Base-by-base conservation (phyloP, 257 asterid species). In the Ballota nigra region DNA sequence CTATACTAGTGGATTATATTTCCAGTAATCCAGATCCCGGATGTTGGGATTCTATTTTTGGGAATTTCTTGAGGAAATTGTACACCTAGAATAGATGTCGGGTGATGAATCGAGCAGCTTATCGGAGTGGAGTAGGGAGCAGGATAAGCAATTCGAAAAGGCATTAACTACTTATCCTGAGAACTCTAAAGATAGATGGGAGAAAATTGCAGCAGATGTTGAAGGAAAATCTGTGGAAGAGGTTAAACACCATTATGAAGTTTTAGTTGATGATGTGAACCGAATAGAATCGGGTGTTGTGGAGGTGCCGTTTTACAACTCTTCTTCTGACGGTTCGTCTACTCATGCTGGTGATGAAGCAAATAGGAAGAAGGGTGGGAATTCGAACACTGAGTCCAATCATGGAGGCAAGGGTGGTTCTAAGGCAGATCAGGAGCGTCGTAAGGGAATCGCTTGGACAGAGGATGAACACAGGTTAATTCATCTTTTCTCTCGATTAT, bases 381-480 rank as follows among this genome's bases (percentile, higher is more conserved):
- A 52, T 80, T 73, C 70, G 6, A 87, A 82, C 28, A 51, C 76
- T 19, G 97, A 88, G 60, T 75, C 88, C 22, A 76, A 76, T 81
- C 80, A 73, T 18, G 96, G 89, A 68, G 86, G 88, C 41, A 91
- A 89, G 80, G 55, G 82, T 77, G 55, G 83, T 75, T 86, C 88
- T 5, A 86, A 63, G 71, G 76, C 89, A 4, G 96, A 94, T 62
- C 96, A 88, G 83, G 97, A 93, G 73, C 95, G 98, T 5, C 92
- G 96, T 12, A 91, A 91, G 70, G 97, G 97, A 70, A 89, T 89
- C 69, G 95, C 96, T 68, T 91, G 98, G 98, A 89, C 97, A 18
- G 98, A 93, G 80, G 98, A 93, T n/a, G 98, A 93, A 69, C 97
- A 91, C 82, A 87, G 95, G 98, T 93, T 47, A 61, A 78, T 40